Evolutionary conservation across 768 basidiomycete genomes (phyloP).

Genomic region (Amanita polypyramis): DNA sequence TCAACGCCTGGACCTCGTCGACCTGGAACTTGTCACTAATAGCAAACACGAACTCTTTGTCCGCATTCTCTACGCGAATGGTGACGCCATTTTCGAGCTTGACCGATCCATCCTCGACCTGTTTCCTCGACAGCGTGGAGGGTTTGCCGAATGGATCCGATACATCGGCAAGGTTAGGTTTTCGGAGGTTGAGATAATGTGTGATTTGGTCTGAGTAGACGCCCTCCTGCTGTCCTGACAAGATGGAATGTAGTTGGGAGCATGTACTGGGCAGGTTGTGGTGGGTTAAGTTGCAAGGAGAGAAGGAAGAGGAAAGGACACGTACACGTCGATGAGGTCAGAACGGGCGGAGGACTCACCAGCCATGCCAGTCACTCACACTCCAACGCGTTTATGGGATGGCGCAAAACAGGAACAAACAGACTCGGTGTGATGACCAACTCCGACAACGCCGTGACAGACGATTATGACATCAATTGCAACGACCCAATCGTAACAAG

Average conservation of each 20-base stretch:
- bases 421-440: constrained; percentile 20
- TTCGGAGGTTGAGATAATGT: constrained; percentile 48
- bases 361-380: constrained; percentile 21
- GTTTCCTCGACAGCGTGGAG: constrained; percentile 53
- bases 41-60: constrained; percentile 60
- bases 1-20: constrained; percentile 71
- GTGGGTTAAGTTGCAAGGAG: background rate
- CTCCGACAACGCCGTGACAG: too few species aligned
- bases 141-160: constrained; percentile 62
- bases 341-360: constrained; percentile 50
- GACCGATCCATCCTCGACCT: constrained; percentile 57
- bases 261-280: constrained; percentile 37
- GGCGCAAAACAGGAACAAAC: background rate
- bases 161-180: constrained; percentile 44
- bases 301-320: constrained; percentile 3
- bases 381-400: background rate
- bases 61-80: constrained; percentile 53
- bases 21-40: constrained; percentile 67
- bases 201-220: constrained; percentile 46
- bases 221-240: constrained; percentile 51
- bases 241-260: constrained; percentile 40
- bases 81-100: constrained; percentile 56
- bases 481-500: constrained; percentile 66
- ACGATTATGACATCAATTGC: constrained; percentile 12
- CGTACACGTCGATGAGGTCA: constrained; percentile 63